Base-by-base conservation (phyloP, 805 yeast genomes). In the Metschnikowia rubicola region DNA sequence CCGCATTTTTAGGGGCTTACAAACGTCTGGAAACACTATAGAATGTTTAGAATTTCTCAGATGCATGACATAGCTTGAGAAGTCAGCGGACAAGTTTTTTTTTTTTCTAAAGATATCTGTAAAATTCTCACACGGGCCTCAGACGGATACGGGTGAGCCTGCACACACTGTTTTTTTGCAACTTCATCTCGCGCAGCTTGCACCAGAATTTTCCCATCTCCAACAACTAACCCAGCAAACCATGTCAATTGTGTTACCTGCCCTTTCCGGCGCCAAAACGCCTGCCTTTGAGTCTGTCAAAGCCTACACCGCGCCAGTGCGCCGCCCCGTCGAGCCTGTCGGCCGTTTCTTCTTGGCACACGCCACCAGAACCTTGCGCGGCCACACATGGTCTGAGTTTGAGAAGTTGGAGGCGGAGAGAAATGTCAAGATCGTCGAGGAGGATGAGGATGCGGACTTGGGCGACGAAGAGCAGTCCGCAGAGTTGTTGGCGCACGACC, bases 341-440 rank as follows among this genome's bases (percentile, higher is more conserved):
- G 99, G 99, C 47, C 92, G 95, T 53, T 87, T 80, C 66, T 94
- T 91, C 75, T 75, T 94, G 60, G 97, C 97, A 43, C 99, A 94
- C 64, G 98, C 98, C 49, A 83, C 96, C 58, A 87, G 99, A 78
- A 81, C 95, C 45, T 77, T 91, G 60, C 84, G 96, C 73, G 96
- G 96, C 67, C 97, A 96, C 74, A 89, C 98, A 41, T 94, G 97
- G 96, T 89, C 97, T 46, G 98, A 94, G 73, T 94, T 81, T 64
- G 99, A 94, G 74, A 84, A 86, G 67, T 74, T 90, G 57, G 95
- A 91, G 78, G 96, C 96, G 51, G 95, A 85, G 65, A 83, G 81
- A 71, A 88, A 88, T 69, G 96, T 87, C 61, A 78, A 79, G 60
- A 70, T 71, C 47, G 80, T 81, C 52, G 96, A 87, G 59, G 85